Evolutionary conservation across 768 basidiomycete species (phyloP).

Genomic region (Coprinopsis strossmayeri): DNA sequence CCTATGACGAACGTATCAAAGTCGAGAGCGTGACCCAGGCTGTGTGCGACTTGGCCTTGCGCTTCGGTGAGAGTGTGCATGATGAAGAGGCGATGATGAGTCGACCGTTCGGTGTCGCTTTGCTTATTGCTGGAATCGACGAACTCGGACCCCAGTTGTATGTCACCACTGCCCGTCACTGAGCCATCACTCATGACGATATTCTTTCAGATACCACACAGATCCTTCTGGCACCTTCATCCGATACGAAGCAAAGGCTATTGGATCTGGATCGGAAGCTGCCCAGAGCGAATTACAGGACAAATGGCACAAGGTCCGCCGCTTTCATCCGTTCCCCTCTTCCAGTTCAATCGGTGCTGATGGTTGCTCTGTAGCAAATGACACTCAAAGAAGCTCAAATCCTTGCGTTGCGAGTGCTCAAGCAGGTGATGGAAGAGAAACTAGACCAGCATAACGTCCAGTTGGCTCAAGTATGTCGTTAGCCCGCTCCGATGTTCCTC

Average conservation of each 20-base stretch:
- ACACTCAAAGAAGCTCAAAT: slow-evolving; percentile 82
- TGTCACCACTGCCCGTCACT: slow-evolving; percentile 11
- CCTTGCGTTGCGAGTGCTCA: slow-evolving; percentile 82
- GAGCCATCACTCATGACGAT: slow-evolving; percentile 1
- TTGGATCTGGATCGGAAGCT: slow-evolving; percentile 96
- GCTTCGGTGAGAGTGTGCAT: slow-evolving; percentile 98
- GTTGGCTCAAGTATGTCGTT: slow-evolving; percentile 71
- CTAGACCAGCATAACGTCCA: slow-evolving; percentile 98
- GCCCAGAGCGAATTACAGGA: slow-evolving; percentile 96
- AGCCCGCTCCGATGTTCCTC: not conserved
- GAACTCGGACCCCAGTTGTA: slow-evolving; percentile 96
- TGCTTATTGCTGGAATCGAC: slow-evolving; percentile 96
- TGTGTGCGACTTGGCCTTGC: slow-evolving; percentile 92
- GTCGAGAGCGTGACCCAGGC: slow-evolving; percentile 98
- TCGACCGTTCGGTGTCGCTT: slow-evolving; percentile 95
- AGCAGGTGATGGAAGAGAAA: slow-evolving; percentile 99
- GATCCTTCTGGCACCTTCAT: slow-evolving; percentile 98
- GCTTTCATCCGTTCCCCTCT: not conserved
- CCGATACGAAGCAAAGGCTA: slow-evolving; percentile 96
- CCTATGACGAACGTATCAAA: slow-evolving; percentile 94
- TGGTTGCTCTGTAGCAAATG: slow-evolving; percentile 64
- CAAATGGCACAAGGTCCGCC: slow-evolving; percentile 85
- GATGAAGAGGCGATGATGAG: slow-evolving; percentile 99
- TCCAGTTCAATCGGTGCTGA: slow-evolving; percentile 1
- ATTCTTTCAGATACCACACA: slow-evolving; percentile 74